A percentile compares a stretch with the other conserved stretches of the same genome.
Conservation (phyloP, 495 filamentous ascomycete species). For the Staphylotrichum tortipilum region DNA sequence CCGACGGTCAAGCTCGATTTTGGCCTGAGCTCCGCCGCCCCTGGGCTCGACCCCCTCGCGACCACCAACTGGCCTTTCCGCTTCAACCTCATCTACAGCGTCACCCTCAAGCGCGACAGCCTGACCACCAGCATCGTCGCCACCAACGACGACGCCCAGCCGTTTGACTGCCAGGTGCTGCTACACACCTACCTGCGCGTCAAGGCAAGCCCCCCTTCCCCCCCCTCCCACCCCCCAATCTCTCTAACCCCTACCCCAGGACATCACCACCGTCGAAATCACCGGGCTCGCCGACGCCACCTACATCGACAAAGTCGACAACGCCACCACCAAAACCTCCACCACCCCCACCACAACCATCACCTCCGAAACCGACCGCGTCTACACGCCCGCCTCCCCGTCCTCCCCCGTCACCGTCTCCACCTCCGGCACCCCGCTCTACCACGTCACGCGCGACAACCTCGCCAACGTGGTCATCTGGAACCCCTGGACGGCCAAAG, state of each 20-base stretch:
- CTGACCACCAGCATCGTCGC: constrained; percentile 79
- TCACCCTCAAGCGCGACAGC: constrained; percentile 65
- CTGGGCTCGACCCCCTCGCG: constrained; percentile 55
- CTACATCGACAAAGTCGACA: constrained; percentile 76
- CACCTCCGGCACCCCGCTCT: constrained; percentile 53
- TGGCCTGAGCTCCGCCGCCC: constrained; percentile 56
- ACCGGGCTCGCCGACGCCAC: constrained; percentile 61
- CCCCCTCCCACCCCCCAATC: not conserved
- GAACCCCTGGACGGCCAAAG: constrained; percentile 92
- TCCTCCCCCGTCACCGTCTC: constrained; percentile 42
- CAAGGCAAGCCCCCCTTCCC: constrained; percentile 42
- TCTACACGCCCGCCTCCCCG: constrained; percentile 37
- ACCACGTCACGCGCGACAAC: constrained; percentile 68
- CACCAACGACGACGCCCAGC: constrained; percentile 69
- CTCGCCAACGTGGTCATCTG: constrained; percentile 84
- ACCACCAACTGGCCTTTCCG: constrained; percentile 66
- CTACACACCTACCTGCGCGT: constrained; percentile 85
- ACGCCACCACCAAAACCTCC: constrained; percentile 48
- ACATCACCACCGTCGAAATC: constrained; percentile 62
- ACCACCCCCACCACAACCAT: constrained; percentile 44
- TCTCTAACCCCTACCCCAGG: constrained; percentile 35
- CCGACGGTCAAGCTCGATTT: constrained; percentile 85
- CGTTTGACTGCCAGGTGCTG: constrained; percentile 84
- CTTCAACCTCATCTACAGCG: constrained; percentile 87
- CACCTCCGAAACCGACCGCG: constrained; percentile 71